A percentile compares a stretch with the other conserved stretches of the same genome.
phyloP scores from a whole-genome alignment of 1,139 yeast species.

The Pichia sp. region DNA sequence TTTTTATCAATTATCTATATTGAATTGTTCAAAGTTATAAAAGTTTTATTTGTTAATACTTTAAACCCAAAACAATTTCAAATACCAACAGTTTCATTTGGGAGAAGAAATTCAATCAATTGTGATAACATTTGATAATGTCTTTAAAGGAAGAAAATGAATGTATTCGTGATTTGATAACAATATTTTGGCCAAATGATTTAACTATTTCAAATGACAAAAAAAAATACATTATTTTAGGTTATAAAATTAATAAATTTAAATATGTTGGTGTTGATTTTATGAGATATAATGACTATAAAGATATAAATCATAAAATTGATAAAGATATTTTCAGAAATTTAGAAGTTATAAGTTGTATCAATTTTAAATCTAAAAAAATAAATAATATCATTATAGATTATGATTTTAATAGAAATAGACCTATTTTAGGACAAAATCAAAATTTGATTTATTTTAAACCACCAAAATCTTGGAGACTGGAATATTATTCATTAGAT shows the following conservation, averaged over 20 bases:
- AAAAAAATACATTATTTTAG: conserved; percentile 20
- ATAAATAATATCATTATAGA: conserved; percentile 13
- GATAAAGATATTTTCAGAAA: conserved; percentile 18
- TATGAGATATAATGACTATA: conserved; percentile 15
- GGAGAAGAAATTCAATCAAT: conserved; percentile 13
- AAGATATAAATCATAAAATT: conserved; percentile 15
- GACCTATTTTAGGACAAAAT: conserved; percentile 16
- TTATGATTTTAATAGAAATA: conserved; percentile 11
- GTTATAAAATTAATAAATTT: conserved; percentile 19
- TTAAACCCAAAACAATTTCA: conserved; percentile 4
- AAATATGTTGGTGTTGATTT: conserved; percentile 24
- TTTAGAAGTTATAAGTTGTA: conserved; percentile 21
- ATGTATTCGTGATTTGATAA: not conserved
- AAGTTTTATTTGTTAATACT: conserved; percentile 12
- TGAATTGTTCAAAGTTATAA: conserved; percentile 9
- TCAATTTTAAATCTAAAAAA: conserved; percentile 19
- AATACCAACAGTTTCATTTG: conserved; percentile 9
- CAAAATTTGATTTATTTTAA: conserved; percentile 48
- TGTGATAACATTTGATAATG: not conserved
- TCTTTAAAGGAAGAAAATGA: not conserved
- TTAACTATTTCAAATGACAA: conserved; percentile 8
- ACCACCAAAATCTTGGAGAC: conserved; percentile 65
- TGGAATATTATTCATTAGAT: conserved; percentile 73
- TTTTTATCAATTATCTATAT: conserved; percentile 13
- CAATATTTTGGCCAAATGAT: conserved; percentile 30